phyloP scores from a whole-genome alignment of 352 stramenopile genomes.

The Peronospora destructor region DNA sequence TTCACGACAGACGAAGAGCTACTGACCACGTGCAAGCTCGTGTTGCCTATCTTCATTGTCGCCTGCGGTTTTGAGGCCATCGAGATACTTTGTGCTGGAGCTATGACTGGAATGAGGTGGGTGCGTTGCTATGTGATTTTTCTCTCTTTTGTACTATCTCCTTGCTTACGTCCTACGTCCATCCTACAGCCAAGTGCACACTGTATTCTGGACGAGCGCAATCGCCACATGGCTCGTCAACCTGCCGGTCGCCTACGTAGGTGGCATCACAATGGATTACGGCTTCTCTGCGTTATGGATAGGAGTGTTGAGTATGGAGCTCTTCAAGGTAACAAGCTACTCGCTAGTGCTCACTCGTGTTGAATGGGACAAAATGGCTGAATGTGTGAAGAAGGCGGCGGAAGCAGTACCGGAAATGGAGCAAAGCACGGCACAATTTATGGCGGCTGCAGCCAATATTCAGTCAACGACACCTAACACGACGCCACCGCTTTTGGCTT shows the following conservation, averaged over 20 bases:
- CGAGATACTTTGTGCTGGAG: slow-evolving; percentile 48
- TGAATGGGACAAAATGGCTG: slow-evolving; percentile 44
- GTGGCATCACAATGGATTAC: slow-evolving; percentile 40
- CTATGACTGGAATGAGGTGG: slow-evolving; percentile 66
- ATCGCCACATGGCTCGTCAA: slow-evolving; percentile 65
- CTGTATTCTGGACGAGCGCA: slow-evolving; percentile 56
- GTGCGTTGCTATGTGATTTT: not conserved
- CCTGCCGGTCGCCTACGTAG: slow-evolving; percentile 47
- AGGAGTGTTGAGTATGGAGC: slow-evolving; percentile 55
- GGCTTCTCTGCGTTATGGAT: slow-evolving; percentile 60
- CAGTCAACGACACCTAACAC: slow-evolving; percentile 40
- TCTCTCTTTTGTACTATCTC: not conserved
- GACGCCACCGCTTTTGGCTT: slow-evolving; percentile 37
- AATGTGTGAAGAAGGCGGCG: slow-evolving; percentile 39
- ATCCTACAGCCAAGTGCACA: slow-evolving; percentile 40
- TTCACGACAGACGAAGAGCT: slow-evolving; percentile 55
- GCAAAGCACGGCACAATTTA: slow-evolving; percentile 53
- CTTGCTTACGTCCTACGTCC: not conserved
- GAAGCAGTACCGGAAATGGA: slow-evolving; percentile 38
- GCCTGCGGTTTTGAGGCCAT: slow-evolving; percentile 58
- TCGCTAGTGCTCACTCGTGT: slow-evolving; percentile 34
- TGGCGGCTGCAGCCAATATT: slow-evolving; percentile 50
- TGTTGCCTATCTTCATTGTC: slow-evolving; percentile 54
- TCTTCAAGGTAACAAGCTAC: slow-evolving; percentile 57
- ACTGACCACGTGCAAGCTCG: slow-evolving; percentile 36